phyloP scores from a whole-genome alignment of 2,329 filamentous ascomycete species.

The Cercospora sesami region DNA sequence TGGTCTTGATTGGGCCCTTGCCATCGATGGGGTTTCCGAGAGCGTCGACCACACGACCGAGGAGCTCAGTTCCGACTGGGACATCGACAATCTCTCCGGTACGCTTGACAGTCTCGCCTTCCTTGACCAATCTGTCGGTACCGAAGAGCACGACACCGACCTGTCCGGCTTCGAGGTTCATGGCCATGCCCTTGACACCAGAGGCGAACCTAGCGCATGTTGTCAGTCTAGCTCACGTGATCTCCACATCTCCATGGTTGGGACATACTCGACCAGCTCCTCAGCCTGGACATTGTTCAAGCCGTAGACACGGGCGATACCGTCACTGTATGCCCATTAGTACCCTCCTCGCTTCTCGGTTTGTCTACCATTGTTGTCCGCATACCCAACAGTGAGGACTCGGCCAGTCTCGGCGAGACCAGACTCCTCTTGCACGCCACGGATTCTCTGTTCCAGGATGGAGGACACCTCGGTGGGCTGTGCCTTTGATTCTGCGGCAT shows the following conservation, averaged over 20 bases:
- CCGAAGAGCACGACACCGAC: conserved; percentile 99
- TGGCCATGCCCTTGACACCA: conserved; percentile 99
- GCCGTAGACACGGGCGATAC: conserved; percentile 99
- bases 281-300: conserved; percentile 99
- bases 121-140: conserved; percentile 99
- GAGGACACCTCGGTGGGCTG: conserved; percentile 97
- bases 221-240: conserved; percentile 21
- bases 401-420: conserved; percentile 97
- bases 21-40: conserved; percentile 99
- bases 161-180: conserved; percentile 99
- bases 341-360: background rate
- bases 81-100: conserved; percentile 99
- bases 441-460: conserved; percentile 98
- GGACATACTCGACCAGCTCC: conserved; percentile 91
- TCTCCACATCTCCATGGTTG: conserved; percentile 5
- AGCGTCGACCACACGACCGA: conserved; percentile 97
- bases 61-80: conserved; percentile 85
- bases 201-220: conserved; percentile 80
- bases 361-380: conserved; percentile 36
- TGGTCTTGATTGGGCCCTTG: conserved; percentile 95
- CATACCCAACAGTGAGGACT: conserved; percentile 98
- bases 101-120: conserved; percentile 99
- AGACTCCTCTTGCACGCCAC: conserved; percentile 96
- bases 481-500: conserved; percentile 92
- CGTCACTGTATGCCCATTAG: conserved; percentile 69